phyloP scores from a whole-genome alignment of 208 protist species.

The Acanthamoeba culbertsoni region DNA sequence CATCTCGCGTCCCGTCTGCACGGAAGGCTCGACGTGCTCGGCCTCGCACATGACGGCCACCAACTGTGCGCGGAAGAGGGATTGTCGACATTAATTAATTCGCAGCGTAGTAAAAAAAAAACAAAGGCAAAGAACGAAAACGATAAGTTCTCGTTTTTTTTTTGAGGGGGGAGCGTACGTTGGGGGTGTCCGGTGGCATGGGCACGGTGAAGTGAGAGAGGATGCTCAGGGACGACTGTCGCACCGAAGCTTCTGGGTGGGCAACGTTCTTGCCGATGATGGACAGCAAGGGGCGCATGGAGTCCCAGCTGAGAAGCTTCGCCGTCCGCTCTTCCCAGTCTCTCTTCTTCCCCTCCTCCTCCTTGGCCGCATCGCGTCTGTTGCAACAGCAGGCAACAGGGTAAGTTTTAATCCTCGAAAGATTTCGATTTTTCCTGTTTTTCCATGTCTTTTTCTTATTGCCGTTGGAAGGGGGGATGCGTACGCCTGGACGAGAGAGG shows the following conservation, averaged over 20 bases:
- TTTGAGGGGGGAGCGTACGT: not conserved
- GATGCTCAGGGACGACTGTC: not conserved
- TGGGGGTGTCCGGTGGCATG: not conserved
- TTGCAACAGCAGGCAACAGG: not conserved
- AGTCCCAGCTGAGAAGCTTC: conserved; percentile 28
- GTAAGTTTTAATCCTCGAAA: too few relatives aligned
- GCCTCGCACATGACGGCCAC: conserved; percentile 45
- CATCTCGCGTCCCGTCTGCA: conserved; percentile 16
- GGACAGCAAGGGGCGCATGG: not conserved
- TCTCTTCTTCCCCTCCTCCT: not conserved
- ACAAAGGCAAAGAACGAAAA: not conserved
- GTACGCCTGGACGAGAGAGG: not conserved
- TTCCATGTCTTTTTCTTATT: too few relatives aligned
- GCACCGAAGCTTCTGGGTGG: not conserved
- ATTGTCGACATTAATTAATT: not conserved
- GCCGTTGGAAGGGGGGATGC: not conserved
- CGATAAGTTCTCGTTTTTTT: too few relatives aligned
- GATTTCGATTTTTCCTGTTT: too few relatives aligned
- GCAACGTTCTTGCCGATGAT: not conserved
- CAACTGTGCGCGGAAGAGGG: not conserved
- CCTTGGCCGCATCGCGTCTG: not conserved
- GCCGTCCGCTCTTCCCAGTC: not conserved
- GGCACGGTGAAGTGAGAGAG: conserved; percentile 43
- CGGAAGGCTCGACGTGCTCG: not conserved
- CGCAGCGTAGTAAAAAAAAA: not conserved